Base-by-base conservation (phyloP, 768 basidiomycete genomes). In the Auricularia cornea region DNA sequence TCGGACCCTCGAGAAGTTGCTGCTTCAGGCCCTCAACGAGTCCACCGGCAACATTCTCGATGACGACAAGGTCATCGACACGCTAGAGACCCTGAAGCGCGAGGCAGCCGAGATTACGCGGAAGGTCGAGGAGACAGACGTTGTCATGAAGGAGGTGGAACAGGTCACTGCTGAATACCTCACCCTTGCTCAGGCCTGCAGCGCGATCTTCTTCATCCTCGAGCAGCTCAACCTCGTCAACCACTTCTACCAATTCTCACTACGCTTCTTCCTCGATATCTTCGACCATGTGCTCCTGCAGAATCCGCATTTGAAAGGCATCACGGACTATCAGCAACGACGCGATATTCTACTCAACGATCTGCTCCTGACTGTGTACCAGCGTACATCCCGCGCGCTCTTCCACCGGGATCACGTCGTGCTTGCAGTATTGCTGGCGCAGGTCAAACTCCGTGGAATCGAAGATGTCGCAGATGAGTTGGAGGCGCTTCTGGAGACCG, bases 221-320 rank as follows among this genome's bases (percentile, higher is more conserved):
- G 96, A 98, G 70, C 94, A 98, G 70, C 83, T 98, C 59, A 89
- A 92, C 72, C 81, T 89, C 61, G 84, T 98, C 78, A 93, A 96
- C 71, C 96, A 97, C 76, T 98, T 98, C 79, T 99, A 99, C 72
- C 93, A 98, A 74, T 99, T 99, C 81, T 98, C 97, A 2, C 82
- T 99, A 56, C 88, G 82, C 31, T 98, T 96, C 82, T 99, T 99
- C 89, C 83, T 98, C 64, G 96, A 97, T 72, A 96, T 98, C 71
- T 99, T 99, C 76, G 93, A 98, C 76, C 92, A 90, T 69, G 86
- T 96, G 63, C 83, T 98, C 8, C 89, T 90, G 67, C 88, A 90
- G 69, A 98, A 98, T 71, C 94, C 95, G 12, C 89, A 94, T 72
- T 83, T 98, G 66, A 87, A 83, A 73, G 84, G 83, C 64, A 81